Evolutionary conservation across 768 basidiomycete species (phyloP), one percentile per base, ranked within the genome.

Genomic region (Suillus lakei): DNA sequence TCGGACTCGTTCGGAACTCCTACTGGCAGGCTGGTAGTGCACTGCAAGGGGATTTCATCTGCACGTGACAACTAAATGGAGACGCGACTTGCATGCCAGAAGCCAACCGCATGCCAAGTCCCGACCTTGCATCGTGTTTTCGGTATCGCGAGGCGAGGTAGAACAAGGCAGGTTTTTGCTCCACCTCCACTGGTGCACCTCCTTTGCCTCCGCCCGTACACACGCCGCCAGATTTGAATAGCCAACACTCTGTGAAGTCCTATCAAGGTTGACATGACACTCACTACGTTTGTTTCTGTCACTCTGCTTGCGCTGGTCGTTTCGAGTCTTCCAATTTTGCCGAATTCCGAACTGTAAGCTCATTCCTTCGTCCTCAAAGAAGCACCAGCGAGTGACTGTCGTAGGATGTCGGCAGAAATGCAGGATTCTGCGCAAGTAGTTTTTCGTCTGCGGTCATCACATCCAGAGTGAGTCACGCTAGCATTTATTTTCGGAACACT

Each of bases 291-390:
- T 60, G 78, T 75, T 55, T 81, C 76, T 21, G 70, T 80, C 62
- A 76, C 78, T 58, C 73, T 84, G 38, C 73, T 82, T 64, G 81
- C 77, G 76, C 78, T 84, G 75, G 79, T 81, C 74, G 82, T 82
- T 68, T 75, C 78, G 62, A 72, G 81, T 71, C 81, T 74, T 67
- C 82, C 82, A 32, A 69, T 83, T 63, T 64, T 71, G 21, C 69
- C 74, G 15, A 65, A 69, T 58, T 65, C 74, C 39, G 67, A 72
- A 34, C 61, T 73, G 79, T 78, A 67, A 69, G 78, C 76, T 63
- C 6, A n/a, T 54, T 34, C 6, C n/a, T 34, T n/a, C n/a, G 32
- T n/a, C n/a, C 32, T 32, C 21, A 3, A 32, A n/a, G 12, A 12
- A n/a, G 12, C 32, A 54, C 10, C 6, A 34, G 53, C n/a, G 21